Conservation (phyloP, 306 rosid genomes). For the Medicago lupulina region DNA sequence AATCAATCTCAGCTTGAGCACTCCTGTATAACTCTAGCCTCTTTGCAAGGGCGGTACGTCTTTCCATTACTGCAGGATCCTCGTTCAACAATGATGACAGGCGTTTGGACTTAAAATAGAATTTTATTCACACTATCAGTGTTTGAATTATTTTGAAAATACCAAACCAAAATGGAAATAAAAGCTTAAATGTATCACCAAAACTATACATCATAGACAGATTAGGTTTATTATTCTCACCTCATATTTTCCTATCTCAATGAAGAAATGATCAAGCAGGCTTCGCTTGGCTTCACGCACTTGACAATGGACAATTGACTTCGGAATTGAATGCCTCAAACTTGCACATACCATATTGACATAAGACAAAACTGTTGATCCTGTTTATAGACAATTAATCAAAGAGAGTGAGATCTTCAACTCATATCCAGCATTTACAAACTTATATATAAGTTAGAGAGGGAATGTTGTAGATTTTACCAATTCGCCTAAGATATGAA, state of each 20-base stretch:
- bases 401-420: background rate
- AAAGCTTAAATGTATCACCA: background rate
- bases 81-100: constrained; percentile 80
- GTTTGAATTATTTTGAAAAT: background rate
- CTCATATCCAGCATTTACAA: constrained; percentile 1
- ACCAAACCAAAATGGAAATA: background rate
- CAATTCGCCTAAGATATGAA: constrained; percentile 86
- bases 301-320: constrained; percentile 87
- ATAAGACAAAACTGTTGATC: constrained; percentile 76
- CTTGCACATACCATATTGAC: constrained; percentile 83
- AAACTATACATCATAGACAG: background rate
- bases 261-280: constrained; percentile 82
- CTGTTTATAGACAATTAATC: constrained; percentile 50
- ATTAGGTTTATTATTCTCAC: constrained; percentile 45
- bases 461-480: constrained; percentile 46
- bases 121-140: constrained; percentile 9
- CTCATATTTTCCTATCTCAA: constrained; percentile 84
- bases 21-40: constrained; percentile 90
- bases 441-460: background rate
- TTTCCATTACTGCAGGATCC: constrained; percentile 94
- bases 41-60: constrained; percentile 73
- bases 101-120: constrained; percentile 62
- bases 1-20: constrained; percentile 86
- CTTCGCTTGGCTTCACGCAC: constrained; percentile 91
- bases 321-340: constrained; percentile 84